phyloP scores from a whole-genome alignment of 2,329 filamentous ascomycete species.

The Curvularia verruculosa region DNA sequence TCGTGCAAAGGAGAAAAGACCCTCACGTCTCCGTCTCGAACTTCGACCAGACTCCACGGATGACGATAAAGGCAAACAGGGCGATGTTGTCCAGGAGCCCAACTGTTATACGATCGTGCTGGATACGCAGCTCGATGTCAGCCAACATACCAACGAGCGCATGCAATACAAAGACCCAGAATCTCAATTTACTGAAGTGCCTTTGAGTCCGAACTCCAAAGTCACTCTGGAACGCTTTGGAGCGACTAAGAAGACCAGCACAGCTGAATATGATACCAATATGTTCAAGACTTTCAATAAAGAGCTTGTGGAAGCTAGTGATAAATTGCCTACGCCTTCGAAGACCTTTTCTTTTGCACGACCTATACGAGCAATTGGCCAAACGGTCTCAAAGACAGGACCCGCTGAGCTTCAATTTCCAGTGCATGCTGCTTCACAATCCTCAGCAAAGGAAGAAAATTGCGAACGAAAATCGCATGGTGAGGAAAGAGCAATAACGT shows the following conservation, averaged over 20 bases:
- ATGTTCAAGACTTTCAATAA: conserved; percentile 4
- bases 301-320: not conserved
- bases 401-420: not conserved
- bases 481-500: too few relatives aligned
- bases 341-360: conserved; percentile 6
- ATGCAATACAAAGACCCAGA: not conserved
- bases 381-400: not conserved
- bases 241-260: conserved; percentile 2
- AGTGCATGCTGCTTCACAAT: not conserved
- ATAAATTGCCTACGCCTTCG: not conserved
- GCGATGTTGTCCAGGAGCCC: conserved; percentile 20
- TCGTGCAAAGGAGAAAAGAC: conserved; percentile 6
- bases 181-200: not conserved
- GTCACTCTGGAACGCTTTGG: conserved; percentile 10
- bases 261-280: not conserved
- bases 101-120: conserved; percentile 25
- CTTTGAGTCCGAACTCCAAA: conserved; percentile 8
- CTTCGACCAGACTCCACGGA: conserved; percentile 21
- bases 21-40: conserved; percentile 35
- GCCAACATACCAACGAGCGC: not conserved
- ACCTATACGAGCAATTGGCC: not conserved
- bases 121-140: conserved; percentile 28
- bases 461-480: not conserved
- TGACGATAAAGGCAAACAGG: conserved; percentile 13
- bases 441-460: not conserved